Conservation (phyloP, 1,139 yeast species). For the Trichomonascaceae sp. region DNA sequence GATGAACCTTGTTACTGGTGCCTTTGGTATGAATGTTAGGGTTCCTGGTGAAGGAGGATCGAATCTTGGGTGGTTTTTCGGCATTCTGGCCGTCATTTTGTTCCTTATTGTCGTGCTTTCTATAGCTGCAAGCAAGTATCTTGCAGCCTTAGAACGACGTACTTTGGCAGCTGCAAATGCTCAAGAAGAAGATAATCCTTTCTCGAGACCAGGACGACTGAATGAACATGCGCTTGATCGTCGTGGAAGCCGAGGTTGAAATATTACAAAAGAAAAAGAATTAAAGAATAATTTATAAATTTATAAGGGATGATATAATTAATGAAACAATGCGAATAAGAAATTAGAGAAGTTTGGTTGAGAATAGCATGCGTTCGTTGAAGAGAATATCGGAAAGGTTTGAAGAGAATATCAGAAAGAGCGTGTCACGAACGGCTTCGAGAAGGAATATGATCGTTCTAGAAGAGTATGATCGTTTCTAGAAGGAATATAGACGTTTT, state of each 20-base stretch:
- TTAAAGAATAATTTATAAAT: not conserved
- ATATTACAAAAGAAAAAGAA: not conserved
- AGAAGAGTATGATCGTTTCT: too few species aligned
- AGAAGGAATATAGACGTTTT: too few species aligned
- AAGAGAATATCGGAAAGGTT: too few species aligned
- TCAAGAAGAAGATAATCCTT: not conserved
- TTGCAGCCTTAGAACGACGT: constrained; percentile 10
- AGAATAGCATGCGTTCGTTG: too few species aligned
- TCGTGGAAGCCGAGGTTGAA: not conserved
- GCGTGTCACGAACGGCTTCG: too few species aligned
- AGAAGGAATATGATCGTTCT: too few species aligned
- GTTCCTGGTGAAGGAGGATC: constrained; percentile 51
- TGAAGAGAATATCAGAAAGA: too few species aligned
- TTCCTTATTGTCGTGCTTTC: constrained; percentile 19
- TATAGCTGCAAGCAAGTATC: constrained; percentile 23
- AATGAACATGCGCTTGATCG: not conserved
- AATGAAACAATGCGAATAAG: not conserved
- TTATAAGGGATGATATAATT: not conserved
- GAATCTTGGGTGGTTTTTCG: constrained; percentile 57
- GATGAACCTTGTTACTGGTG: constrained; percentile 80
- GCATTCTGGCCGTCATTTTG: constrained; percentile 45
- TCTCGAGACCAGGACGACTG: not conserved
- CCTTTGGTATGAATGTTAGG: constrained; percentile 92
- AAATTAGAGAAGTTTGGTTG: too few species aligned
- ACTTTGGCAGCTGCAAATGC: not conserved